Percentiles rank a stretch among this genome's conserved stretches.
Evolutionary conservation across 305 asterid genomes (phyloP).

Genomic region (Solanum hybrid): DNA sequence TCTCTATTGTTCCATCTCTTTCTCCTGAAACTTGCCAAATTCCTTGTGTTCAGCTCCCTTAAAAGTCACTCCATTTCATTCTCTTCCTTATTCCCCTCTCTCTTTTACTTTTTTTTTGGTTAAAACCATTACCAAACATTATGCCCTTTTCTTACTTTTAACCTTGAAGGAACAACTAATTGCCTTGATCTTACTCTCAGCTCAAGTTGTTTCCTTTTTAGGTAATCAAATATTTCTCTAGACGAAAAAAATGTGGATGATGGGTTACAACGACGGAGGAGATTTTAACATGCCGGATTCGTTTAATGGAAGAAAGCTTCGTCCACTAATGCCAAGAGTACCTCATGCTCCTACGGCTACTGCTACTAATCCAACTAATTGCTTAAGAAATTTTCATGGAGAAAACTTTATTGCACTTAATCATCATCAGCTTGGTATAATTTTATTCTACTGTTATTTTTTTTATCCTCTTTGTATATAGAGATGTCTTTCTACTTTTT

Average conservation of each 20-base stretch:
- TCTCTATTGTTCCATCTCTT: conserved; percentile 30
- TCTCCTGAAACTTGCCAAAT: conserved; percentile 21
- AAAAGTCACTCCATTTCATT: conserved; percentile 6
- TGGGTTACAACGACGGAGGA: conserved; percentile 65
- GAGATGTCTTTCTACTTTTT: neutral
- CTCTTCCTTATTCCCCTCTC: neutral
- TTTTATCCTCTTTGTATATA: neutral
- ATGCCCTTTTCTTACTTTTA: neutral
- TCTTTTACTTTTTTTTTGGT: neutral
- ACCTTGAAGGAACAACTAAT: neutral
- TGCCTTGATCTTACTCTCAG: neutral
- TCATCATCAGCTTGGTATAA: conserved; percentile 52
- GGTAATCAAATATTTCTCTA: neutral
- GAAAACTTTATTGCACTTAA: conserved; percentile 42
- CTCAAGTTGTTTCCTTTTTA: neutral
- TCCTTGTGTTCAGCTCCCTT: conserved; percentile 12
- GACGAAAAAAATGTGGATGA: conserved; percentile 61
- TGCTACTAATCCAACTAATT: conserved; percentile 22
- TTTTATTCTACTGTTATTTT: too few species aligned
- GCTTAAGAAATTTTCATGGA: conserved; percentile 27
- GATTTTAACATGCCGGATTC: conserved; percentile 52
- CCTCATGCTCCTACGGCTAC: conserved; percentile 16
- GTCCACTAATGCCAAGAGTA: conserved; percentile 56
- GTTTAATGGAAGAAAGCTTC: conserved; percentile 42
- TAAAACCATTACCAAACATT: neutral